Evolutionary conservation across 495 filamentous ascomycete genomes (phyloP).

Genomic region (Aspergillus mulundensis): DNA sequence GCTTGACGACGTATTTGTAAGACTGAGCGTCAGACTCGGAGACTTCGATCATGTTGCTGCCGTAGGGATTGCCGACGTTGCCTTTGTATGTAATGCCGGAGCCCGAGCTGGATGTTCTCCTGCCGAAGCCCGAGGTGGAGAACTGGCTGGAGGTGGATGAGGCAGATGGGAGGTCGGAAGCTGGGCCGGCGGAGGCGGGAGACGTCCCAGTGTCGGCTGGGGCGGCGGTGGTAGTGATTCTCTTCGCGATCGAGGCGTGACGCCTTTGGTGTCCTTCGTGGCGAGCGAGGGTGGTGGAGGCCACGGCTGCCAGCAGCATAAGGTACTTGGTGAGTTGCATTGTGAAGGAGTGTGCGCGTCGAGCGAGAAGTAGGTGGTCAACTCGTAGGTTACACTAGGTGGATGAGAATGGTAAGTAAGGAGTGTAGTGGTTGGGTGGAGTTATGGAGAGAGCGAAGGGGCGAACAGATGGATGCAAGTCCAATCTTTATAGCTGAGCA

Average conservation of each 20-base stretch:
- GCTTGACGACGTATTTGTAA: slow-evolving; percentile 46
- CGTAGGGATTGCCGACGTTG: slow-evolving; percentile 49
- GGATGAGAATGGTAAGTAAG: not conserved
- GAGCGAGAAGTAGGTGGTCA: not conserved
- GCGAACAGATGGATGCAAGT: not conserved
- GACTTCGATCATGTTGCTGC: slow-evolving; percentile 51
- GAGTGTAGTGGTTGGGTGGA: slow-evolving; percentile 10
- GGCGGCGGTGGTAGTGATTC: not conserved
- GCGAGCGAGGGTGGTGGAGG: slow-evolving; percentile 25
- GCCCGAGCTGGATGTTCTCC: slow-evolving; percentile 18
- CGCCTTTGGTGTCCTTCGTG: slow-evolving; percentile 25
- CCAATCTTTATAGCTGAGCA: not conserved
- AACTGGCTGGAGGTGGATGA: slow-evolving; percentile 16
- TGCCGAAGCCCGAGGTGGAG: slow-evolving; percentile 32
- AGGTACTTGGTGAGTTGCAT: slow-evolving; percentile 38
- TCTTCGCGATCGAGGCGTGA: slow-evolving; percentile 14
- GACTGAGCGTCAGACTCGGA: slow-evolving; percentile 25
- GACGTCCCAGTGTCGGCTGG: slow-evolving; percentile 15
- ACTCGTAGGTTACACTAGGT: slow-evolving; percentile 9
- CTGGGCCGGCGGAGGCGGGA: slow-evolving; percentile 25
- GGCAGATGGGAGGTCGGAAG: not conserved
- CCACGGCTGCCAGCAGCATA: slow-evolving; percentile 34
- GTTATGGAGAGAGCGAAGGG: not conserved
- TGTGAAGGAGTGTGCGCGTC: slow-evolving; percentile 16
- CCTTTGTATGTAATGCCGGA: slow-evolving; percentile 36